Evolutionary conservation across 192 early-diverging fungal species (phyloP).

Genomic region (Coemansia sp.): DNA sequence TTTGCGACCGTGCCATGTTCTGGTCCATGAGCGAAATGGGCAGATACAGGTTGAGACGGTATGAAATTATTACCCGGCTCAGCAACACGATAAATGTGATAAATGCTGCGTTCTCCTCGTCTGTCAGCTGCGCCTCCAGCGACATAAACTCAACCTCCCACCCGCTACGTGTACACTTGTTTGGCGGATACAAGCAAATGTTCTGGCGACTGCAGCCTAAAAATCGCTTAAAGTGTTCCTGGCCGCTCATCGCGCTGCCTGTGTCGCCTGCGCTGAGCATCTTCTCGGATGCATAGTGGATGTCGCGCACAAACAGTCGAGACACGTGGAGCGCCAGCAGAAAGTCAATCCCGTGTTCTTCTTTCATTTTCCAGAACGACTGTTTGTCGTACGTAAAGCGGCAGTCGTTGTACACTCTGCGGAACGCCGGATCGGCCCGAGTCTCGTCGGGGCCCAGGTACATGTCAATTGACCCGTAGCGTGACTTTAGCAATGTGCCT

Average conservation of each 20-base stretch:
- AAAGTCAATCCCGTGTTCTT: slow-evolving; percentile 76
- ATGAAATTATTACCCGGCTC: slow-evolving; percentile 83
- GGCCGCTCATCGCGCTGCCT: slow-evolving; percentile 31
- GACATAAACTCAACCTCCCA: slow-evolving; percentile 98
- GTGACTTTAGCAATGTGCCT: slow-evolving; percentile 86
- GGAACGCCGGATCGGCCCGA: slow-evolving; percentile 59
- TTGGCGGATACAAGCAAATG: slow-evolving; percentile 96
- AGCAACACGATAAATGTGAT: slow-evolving; percentile 93
- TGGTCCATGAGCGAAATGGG: slow-evolving; percentile 93
- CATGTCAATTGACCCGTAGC: slow-evolving; percentile 90
- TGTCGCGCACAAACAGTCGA: slow-evolving; percentile 95
- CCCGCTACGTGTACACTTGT: slow-evolving; percentile 81
- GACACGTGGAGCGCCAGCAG: slow-evolving; percentile 87
- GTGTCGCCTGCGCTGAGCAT: slow-evolving; percentile 59
- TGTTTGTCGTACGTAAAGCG: slow-evolving; percentile 74
- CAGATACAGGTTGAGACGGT: slow-evolving; percentile 90
- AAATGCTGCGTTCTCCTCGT: slow-evolving; percentile 95
- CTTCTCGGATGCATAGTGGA: slow-evolving; percentile 85
- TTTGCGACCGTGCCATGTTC: slow-evolving; percentile 87
- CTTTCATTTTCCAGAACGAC: slow-evolving; percentile 69
- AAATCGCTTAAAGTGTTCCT: slow-evolving; percentile 98
- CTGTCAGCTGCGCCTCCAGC: slow-evolving; percentile 94
- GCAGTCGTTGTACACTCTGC: slow-evolving; percentile 89
- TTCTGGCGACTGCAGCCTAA: slow-evolving; percentile 98
- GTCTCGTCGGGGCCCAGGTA: slow-evolving; percentile 67